These are phyloP conservation scores for Metschnikowia dekortorum DNA, from an alignment of 805 yeast species.

Conservation along the genomic window DNA sequence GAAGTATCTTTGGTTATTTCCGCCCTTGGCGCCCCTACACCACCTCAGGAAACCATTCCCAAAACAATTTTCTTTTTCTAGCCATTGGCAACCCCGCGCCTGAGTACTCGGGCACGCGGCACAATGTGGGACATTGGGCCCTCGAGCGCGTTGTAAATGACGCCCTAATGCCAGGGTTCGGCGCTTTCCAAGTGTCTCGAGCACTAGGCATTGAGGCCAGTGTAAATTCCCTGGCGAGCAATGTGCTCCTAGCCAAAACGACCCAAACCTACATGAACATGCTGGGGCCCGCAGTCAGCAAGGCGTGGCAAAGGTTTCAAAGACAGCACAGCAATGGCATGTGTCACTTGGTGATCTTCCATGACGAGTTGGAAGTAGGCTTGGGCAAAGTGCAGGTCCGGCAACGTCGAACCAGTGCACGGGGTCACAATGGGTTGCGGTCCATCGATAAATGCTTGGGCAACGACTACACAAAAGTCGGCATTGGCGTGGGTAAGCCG, in stretches of 20 bases:
- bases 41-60: background rate
- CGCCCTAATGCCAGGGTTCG: conserved; percentile 36
- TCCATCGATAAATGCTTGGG: conserved; percentile 49
- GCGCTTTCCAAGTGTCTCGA: conserved; percentile 10
- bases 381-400: conserved; percentile 66
- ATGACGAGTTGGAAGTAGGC: conserved; percentile 71
- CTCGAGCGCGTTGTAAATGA: conserved; percentile 54
- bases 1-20: background rate
- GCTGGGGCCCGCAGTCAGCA: conserved; percentile 55
- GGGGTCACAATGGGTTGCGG: conserved; percentile 84
- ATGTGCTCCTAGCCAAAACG: conserved; percentile 43
- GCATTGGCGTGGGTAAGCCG: conserved; percentile 78
- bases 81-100: conserved; percentile 80
- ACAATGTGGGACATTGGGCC: conserved; percentile 69
- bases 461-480: conserved; percentile 55
- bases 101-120: conserved; percentile 58
- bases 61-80: conserved; percentile 5
- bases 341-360: conserved; percentile 53
- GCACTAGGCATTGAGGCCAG: conserved; percentile 1
- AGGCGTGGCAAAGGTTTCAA: conserved; percentile 39
- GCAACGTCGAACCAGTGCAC: conserved; percentile 52
- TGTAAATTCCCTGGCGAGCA: conserved; percentile 6
- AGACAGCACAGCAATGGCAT: conserved; percentile 17
- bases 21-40: background rate
- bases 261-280: conserved; percentile 64